phyloP scores from a whole-genome alignment of 2,329 filamentous ascomycete species.

The Trichoderma citrinoviride region DNA sequence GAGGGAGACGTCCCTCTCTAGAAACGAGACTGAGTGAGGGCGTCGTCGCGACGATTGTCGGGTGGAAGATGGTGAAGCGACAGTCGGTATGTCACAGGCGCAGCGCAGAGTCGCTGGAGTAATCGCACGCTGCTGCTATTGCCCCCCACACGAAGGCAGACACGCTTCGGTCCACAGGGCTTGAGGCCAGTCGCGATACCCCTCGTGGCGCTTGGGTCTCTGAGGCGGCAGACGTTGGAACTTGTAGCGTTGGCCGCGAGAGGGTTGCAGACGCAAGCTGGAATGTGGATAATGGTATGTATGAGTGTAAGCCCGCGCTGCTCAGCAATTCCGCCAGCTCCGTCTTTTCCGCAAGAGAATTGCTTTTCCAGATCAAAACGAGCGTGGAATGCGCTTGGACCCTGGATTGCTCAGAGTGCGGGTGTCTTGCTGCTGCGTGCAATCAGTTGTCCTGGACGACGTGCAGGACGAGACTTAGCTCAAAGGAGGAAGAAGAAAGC shows the following conservation, averaged over 20 bases:
- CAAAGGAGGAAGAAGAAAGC: constrained; percentile 11
- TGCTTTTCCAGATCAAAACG: background rate
- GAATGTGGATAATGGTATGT: constrained; percentile 5
- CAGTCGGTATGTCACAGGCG: constrained; percentile 25
- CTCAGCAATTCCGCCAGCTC: too few species aligned
- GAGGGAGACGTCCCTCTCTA: constrained; percentile 21
- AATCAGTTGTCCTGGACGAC: constrained; percentile 19
- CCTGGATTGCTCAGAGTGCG: constrained; percentile 20
- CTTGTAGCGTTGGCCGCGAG: background rate
- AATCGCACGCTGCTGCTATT: background rate
- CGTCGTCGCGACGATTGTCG: background rate
- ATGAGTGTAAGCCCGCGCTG: too few species aligned
- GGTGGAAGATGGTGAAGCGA: constrained; percentile 26
- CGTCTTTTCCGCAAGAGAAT: background rate
- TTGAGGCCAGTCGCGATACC: background rate
- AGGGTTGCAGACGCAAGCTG: background rate
- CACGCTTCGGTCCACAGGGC: background rate
- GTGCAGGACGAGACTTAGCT: constrained; percentile 22
- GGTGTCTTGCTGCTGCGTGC: constrained; percentile 19
- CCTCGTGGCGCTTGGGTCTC: background rate
- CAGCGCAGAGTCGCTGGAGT: constrained; percentile 10
- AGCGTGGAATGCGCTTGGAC: constrained; percentile 8
- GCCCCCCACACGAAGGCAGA: background rate
- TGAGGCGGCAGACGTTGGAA: background rate
- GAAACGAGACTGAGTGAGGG: constrained; percentile 13